These are phyloP conservation scores for Penicillium macrosclerotiorum DNA, from an alignment of 495 filamentous ascomycete genomes.

Conservation along the genomic window DNA sequence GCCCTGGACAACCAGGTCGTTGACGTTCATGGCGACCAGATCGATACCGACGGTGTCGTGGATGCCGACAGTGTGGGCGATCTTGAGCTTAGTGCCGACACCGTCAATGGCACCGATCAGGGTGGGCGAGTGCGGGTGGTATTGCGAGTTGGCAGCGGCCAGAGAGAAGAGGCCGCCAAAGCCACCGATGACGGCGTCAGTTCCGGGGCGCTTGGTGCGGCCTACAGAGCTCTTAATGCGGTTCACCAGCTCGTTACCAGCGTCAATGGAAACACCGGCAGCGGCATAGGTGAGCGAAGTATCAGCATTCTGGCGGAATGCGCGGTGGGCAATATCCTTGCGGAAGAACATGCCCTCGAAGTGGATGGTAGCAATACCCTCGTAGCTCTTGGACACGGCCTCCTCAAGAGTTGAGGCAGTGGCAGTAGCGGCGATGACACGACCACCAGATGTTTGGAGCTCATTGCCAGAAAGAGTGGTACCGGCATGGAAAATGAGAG, in stretches of 20 bases:
- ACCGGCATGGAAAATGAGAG: slow-evolving; percentile 89
- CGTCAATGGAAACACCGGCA: slow-evolving; percentile 88
- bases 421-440: slow-evolving; percentile 87
- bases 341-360: slow-evolving; percentile 92
- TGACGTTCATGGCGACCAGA: slow-evolving; percentile 98
- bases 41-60: slow-evolving; percentile 94
- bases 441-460: slow-evolving; percentile 76
- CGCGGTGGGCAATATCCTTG: slow-evolving; percentile 84
- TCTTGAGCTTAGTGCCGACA: slow-evolving; percentile 93
- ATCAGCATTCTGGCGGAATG: slow-evolving; percentile 39
- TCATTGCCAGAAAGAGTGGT: slow-evolving; percentile 62
- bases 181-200: slow-evolving; percentile 88
- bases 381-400: slow-evolving; percentile 82
- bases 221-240: slow-evolving; percentile 81
- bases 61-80: slow-evolving; percentile 82
- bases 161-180: slow-evolving; percentile 92
- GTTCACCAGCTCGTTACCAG: slow-evolving; percentile 85
- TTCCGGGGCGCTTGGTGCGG: slow-evolving; percentile 77
- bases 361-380: slow-evolving; percentile 70
- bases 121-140: slow-evolving; percentile 65
- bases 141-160: slow-evolving; percentile 63
- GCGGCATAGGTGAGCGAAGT: slow-evolving; percentile 84
- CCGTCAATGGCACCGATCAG: slow-evolving; percentile 92
- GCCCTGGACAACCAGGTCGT: slow-evolving; percentile 93
- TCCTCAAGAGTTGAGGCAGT: slow-evolving; percentile 70